These are phyloP conservation scores for Copromyces sp. DNA, from an alignment of 495 filamentous ascomycete species.

Conservation along the genomic window DNA sequence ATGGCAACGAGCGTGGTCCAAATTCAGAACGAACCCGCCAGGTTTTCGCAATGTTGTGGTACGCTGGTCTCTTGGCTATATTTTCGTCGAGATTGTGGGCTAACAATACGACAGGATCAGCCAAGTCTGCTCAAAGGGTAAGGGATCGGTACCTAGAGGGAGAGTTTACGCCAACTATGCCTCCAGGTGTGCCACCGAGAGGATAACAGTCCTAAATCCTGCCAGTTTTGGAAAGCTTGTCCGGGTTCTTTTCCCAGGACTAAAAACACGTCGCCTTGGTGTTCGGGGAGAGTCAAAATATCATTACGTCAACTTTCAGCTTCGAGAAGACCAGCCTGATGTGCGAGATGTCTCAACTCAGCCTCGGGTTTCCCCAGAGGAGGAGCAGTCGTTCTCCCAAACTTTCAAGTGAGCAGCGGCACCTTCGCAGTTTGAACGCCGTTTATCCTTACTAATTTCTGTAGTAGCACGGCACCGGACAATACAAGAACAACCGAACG, in stretches of 20 bases:
- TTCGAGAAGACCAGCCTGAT: slow-evolving; percentile 53
- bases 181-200: slow-evolving; percentile 76
- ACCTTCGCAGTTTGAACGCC: background rate
- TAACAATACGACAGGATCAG: slow-evolving; percentile 54
- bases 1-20: slow-evolving; percentile 51
- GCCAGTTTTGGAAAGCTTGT: slow-evolving; percentile 97
- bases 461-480: slow-evolving; percentile 20
- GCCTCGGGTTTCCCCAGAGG: slow-evolving; percentile 27
- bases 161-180: slow-evolving; percentile 93
- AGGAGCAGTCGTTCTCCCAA: slow-evolving; percentile 27
- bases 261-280: slow-evolving; percentile 83
- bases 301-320: slow-evolving; percentile 83
- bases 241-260: slow-evolving; percentile 85
- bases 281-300: slow-evolving; percentile 97
- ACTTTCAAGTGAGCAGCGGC: slow-evolving; percentile 28
- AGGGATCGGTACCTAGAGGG: slow-evolving; percentile 77
- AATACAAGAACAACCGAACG: slow-evolving; percentile 37
- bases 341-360: slow-evolving; percentile 26
- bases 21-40: slow-evolving; percentile 92
- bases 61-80: slow-evolving; percentile 17
- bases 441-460: background rate
- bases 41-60: slow-evolving; percentile 98
- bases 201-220: slow-evolving; percentile 87
- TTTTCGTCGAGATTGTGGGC: background rate
- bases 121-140: slow-evolving; percentile 67